phyloP scores from a whole-genome alignment of 495 filamentous ascomycete species.

The Ramalina intermedia region DNA sequence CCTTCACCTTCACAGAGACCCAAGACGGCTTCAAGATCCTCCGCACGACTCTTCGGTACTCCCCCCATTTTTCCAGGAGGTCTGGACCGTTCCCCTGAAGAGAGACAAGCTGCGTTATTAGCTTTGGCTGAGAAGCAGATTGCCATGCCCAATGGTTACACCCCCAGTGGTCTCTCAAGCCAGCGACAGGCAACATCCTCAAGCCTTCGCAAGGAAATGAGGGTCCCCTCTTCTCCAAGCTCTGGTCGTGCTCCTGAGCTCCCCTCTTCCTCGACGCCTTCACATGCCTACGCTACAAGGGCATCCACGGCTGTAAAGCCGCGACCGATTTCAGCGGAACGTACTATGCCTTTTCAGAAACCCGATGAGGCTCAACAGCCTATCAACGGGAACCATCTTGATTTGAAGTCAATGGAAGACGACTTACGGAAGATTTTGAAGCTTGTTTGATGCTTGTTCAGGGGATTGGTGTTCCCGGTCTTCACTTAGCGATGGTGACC shows the following conservation, averaged over 20 bases:
- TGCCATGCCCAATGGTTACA: neutral
- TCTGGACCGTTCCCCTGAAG: neutral
- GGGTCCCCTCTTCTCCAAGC: constrained; percentile 4
- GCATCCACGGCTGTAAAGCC: neutral
- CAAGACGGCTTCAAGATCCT: constrained; percentile 15
- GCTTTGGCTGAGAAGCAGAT: constrained; percentile 7
- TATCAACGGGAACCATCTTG: neutral
- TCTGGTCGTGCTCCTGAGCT: neutral
- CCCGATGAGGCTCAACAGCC: neutral
- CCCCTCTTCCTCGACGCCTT: constrained; percentile 10
- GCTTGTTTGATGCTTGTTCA: constrained; percentile 20
- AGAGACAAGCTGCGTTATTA: constrained; percentile 1
- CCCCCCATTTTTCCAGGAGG: constrained; percentile 15
- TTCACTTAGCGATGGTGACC: too few relatives aligned
- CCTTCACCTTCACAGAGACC: constrained; percentile 11
- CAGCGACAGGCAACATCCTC: constrained; percentile 11
- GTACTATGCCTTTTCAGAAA: neutral
- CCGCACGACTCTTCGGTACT: constrained; percentile 29
- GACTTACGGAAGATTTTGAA: constrained; percentile 41
- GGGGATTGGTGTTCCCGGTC: constrained; percentile 11
- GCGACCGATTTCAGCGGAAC: neutral
- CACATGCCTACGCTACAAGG: constrained; percentile 1
- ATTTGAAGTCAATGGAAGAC: constrained; percentile 35
- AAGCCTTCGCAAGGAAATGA: constrained; percentile 12
- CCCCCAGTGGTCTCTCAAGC: constrained; percentile 1